Evolutionary conservation across 257 asterid genomes (phyloP), one percentile per base, ranked within the genome.

Genomic region (Solanum okadae): DNA sequence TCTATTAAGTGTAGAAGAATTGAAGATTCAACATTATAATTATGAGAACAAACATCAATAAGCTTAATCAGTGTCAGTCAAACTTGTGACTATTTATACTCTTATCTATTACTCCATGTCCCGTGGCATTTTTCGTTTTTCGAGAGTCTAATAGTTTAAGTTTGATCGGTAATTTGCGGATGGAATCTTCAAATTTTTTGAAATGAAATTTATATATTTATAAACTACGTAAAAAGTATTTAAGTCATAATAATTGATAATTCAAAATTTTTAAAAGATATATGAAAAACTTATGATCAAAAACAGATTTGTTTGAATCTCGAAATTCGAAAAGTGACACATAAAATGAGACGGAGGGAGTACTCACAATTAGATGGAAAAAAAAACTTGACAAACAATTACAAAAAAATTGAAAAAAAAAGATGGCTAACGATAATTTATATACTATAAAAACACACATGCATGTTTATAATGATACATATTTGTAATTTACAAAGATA

Each of bases 161-260:
- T 44, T 44, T 44, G 0, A 44, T 44, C 6, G 0, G 1, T 13
- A 44, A 44, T 44, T 44, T 44, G 0, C 2, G 16, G 56, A 1
- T 44, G 56, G 0, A 44, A 13, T 44, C 6, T 44, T 44, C 56
- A 44, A 44, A 4, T 13, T 44, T 44, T 13, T 44, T 44, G 0
- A 44, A 44, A 44, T 44, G 56, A 44, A 44, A 44, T 44, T 13
- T 44, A 13, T 44, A 44, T 44, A 44, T 44, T 44, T 44, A 2
- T 13, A 44, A 44, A 44, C 18, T 44, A 44, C 0, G 1, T 13
- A 44, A 44, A 44, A 44, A 13, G 0, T 44, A 44, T 44, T 44
- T 44, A 44, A 44, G 56, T 44, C 18, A 44, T 6, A 44, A 44
- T 12, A 44, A 44, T 44, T 44, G 1, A 44, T 0, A 44, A 44